Conservation (phyloP, 148 eudicot genomes). For the Limonium bicolor region DNA sequence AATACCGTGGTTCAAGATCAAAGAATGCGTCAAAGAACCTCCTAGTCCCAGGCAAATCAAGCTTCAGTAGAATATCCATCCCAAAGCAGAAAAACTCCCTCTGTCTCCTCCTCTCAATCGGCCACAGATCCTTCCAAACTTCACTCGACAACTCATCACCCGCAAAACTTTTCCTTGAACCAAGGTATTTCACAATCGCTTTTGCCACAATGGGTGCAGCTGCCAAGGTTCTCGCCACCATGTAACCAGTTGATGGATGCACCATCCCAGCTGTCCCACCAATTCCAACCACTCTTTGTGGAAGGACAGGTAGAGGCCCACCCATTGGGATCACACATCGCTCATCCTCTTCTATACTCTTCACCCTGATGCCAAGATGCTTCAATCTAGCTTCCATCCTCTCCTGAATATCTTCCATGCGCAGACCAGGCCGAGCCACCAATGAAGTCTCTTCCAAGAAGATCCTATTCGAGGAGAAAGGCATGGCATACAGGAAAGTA, state of each 20-base stretch:
- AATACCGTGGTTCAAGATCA: constrained; percentile 86
- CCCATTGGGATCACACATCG: constrained; percentile 96
- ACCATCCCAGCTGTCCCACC: constrained; percentile 99
- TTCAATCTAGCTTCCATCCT: constrained; percentile 84
- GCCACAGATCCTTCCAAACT: constrained; percentile 96
- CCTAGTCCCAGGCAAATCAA: constrained; percentile 77
- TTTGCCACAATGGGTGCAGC: constrained; percentile 87
- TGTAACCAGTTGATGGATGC: constrained; percentile 97
- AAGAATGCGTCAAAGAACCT: constrained; percentile 90
- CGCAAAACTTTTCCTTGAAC: constrained; percentile 8
- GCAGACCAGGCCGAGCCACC: constrained; percentile 86
- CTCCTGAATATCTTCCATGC: constrained; percentile 75
- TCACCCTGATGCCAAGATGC: constrained; percentile 76
- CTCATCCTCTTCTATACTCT: constrained; percentile 89
- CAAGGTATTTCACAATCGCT: constrained; percentile 61
- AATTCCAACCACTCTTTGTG: constrained; percentile 89
- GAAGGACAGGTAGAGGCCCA: constrained; percentile 84
- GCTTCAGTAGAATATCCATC: constrained; percentile 92
- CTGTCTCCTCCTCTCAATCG: constrained; percentile 85
- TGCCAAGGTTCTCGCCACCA: constrained; percentile 98
- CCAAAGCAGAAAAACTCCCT: constrained; percentile 97
- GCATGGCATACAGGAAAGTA: constrained; percentile 96
- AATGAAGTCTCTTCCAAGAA: constrained; percentile 96
- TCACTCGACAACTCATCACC: constrained; percentile 53
- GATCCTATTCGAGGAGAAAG: constrained; percentile 59